These are phyloP conservation scores for Corylus americana DNA, from an alignment of 306 rosid genomes.

Conservation along the genomic window DNA sequence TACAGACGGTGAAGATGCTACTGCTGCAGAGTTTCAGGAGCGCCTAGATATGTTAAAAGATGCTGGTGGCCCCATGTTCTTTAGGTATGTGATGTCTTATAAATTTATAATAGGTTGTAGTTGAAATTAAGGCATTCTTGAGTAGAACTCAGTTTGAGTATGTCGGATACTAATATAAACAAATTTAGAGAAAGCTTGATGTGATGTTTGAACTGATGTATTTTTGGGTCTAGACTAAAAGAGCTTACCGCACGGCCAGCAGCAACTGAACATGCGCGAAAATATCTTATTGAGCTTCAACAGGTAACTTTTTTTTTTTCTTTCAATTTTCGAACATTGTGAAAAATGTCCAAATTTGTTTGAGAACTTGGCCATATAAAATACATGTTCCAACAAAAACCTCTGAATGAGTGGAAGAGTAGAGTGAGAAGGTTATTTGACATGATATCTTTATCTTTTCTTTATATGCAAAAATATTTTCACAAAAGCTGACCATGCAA, in stretches of 20 bases:
- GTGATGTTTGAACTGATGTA: constrained; percentile 28
- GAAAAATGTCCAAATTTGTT: neutral
- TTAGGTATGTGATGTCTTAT: constrained; percentile 68
- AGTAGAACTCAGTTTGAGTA: constrained; percentile 5
- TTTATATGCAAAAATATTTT: neutral
- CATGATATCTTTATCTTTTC: neutral
- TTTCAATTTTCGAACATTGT: neutral
- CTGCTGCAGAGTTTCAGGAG: constrained; percentile 80
- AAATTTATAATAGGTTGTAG: constrained; percentile 16
- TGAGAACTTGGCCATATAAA: neutral
- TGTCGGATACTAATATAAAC: constrained; percentile 4
- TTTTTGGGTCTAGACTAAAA: constrained; percentile 62
- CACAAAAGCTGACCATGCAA: neutral
- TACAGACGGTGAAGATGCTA: constrained; percentile 96
- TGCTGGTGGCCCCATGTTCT: constrained; percentile 84
- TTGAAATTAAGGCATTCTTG: too few species aligned
- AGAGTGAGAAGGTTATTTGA: neutral
- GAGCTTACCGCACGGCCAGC: constrained; percentile 83
- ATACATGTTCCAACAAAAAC: neutral
- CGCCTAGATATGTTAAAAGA: constrained; percentile 69
- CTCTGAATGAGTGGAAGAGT: neutral
- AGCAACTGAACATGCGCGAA: constrained; percentile 65
- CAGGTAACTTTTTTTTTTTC: constrained; percentile 48
- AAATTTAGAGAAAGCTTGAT: constrained; percentile 2
- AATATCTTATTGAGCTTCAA: constrained; percentile 64